These are phyloP conservation scores for Ceratocystis smalleyi DNA, from an alignment of 2,329 filamentous ascomycete genomes.

Conservation along the genomic window DNA sequence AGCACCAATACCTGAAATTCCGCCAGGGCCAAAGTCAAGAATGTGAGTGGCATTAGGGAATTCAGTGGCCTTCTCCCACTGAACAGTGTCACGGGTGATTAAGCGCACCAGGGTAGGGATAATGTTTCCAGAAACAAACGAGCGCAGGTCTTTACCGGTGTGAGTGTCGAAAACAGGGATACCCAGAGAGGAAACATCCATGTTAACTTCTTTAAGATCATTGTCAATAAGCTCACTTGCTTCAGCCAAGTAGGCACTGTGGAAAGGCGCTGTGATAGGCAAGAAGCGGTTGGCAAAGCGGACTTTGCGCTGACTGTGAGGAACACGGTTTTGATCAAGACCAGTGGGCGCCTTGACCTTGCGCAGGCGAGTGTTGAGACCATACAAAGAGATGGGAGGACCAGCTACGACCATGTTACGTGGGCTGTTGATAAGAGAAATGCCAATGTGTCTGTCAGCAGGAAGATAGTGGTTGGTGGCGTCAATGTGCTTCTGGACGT, in stretches of 20 bases:
- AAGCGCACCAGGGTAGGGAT: slow-evolving; percentile 76
- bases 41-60: slow-evolving; percentile 89
- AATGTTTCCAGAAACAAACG: slow-evolving; percentile 56
- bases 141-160: slow-evolving; percentile 69
- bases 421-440: slow-evolving; percentile 92
- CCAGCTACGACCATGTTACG: slow-evolving; percentile 95
- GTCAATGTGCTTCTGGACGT: slow-evolving; percentile 93
- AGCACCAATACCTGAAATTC: slow-evolving; percentile 88
- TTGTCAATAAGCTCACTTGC: slow-evolving; percentile 71
- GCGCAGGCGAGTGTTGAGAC: slow-evolving; percentile 82
- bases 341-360: slow-evolving; percentile 98
- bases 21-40: slow-evolving; percentile 89
- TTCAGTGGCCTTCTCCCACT: slow-evolving; percentile 89
- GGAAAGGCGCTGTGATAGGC: slow-evolving; percentile 94
- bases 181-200: slow-evolving; percentile 55
- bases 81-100: slow-evolving; percentile 84
- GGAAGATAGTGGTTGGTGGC: slow-evolving; percentile 94
- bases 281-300: slow-evolving; percentile 95
- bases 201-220: slow-evolving; percentile 69
- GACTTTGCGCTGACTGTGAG: slow-evolving; percentile 88
- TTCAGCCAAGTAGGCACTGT: slow-evolving; percentile 80
- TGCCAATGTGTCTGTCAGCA: slow-evolving; percentile 78
- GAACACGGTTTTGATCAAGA: slow-evolving; percentile 84
- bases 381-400: slow-evolving; percentile 87
- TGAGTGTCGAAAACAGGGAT: slow-evolving; percentile 86